Conservation (phyloP, 352 stramenopile genomes). For the Phytopythium chamaehyphon region DNA sequence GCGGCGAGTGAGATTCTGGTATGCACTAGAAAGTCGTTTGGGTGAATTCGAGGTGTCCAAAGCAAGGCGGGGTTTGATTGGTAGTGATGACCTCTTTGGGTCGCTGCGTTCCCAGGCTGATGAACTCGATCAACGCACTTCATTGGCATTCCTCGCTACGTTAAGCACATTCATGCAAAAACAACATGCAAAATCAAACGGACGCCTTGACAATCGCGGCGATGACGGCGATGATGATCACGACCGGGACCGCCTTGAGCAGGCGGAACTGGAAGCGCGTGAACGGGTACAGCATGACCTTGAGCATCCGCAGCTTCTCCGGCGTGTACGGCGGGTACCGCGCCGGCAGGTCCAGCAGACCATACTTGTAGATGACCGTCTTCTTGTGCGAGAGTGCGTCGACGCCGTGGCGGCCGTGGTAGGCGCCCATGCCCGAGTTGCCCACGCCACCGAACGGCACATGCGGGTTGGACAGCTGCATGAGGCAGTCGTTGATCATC, state of each 20-base stretch:
- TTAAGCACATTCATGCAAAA: too few relatives aligned
- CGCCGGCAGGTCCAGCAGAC: conserved; percentile 40
- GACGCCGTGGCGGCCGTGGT: conserved; percentile 82
- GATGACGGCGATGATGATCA: conserved; percentile 24
- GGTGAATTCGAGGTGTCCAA: too few relatives aligned
- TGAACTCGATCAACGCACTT: too few relatives aligned
- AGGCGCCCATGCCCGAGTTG: conserved; percentile 72
- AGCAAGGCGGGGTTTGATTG: too few relatives aligned
- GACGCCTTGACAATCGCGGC: conserved; percentile 21
- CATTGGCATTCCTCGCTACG: too few relatives aligned
- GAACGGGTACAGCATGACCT: conserved; percentile 40
- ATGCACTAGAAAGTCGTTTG: too few relatives aligned
- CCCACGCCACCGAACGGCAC: conserved; percentile 85
- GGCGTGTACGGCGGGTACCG: conserved; percentile 51
- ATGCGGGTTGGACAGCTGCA: conserved; percentile 60
- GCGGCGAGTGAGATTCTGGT: too few relatives aligned
- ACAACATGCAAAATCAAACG: conserved; percentile 19
- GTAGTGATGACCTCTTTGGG: too few relatives aligned
- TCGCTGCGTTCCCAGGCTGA: too few relatives aligned
- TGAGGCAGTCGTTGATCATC: conserved; percentile 77
- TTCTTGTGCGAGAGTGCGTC: conserved; percentile 74
- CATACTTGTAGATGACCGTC: conserved; percentile 64
- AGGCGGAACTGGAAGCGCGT: conserved; percentile 38
- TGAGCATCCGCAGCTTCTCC: conserved; percentile 27
- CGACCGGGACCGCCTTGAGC: conserved; percentile 23